Percentiles rank a stretch among this genome's conserved stretches.
Conservation (phyloP, 495 filamentous ascomycete species). For the Echria macrotheca region DNA sequence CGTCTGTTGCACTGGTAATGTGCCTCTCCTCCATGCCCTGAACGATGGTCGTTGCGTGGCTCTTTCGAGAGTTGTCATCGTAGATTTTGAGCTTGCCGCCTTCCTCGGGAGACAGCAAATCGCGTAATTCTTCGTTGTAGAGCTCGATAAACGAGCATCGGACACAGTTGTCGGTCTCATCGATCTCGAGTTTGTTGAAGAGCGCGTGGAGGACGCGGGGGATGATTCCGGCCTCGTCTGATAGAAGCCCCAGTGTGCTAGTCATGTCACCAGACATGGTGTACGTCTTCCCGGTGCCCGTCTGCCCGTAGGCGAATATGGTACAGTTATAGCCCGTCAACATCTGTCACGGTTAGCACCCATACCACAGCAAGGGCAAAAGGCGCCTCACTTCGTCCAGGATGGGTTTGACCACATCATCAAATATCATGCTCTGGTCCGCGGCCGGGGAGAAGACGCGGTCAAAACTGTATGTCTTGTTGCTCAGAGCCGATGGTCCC, state of each 20-base stretch:
- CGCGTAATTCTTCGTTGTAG: conserved; percentile 94
- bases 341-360: conserved; percentile 55
- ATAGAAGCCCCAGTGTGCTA: conserved; percentile 74
- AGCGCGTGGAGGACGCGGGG: conserved; percentile 81
- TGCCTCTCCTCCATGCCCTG: conserved; percentile 97
- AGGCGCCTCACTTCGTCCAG: conserved; percentile 69
- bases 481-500: conserved; percentile 85
- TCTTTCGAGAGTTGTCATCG: conserved; percentile 81
- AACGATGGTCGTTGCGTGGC: conserved; percentile 71
- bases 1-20: conserved; percentile 76
- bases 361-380: neutral
- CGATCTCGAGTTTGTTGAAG: conserved; percentile 72
- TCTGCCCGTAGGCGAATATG: conserved; percentile 97
- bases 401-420: conserved; percentile 88
- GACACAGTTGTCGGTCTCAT: conserved; percentile 79
- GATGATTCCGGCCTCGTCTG: conserved; percentile 90
- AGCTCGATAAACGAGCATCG: conserved; percentile 98
- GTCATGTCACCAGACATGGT: conserved; percentile 99
- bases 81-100: conserved; percentile 86
- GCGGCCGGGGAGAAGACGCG: conserved; percentile 95
- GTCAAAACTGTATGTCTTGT: conserved; percentile 96
- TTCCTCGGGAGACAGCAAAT: conserved; percentile 78
- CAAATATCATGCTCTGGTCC: conserved; percentile 86
- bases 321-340: conserved; percentile 96
- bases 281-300: conserved; percentile 96